Evolutionary conservation across 371 early-diverging fungal genomes (phyloP).

Genomic region (Saksenaea oblongispora): DNA sequence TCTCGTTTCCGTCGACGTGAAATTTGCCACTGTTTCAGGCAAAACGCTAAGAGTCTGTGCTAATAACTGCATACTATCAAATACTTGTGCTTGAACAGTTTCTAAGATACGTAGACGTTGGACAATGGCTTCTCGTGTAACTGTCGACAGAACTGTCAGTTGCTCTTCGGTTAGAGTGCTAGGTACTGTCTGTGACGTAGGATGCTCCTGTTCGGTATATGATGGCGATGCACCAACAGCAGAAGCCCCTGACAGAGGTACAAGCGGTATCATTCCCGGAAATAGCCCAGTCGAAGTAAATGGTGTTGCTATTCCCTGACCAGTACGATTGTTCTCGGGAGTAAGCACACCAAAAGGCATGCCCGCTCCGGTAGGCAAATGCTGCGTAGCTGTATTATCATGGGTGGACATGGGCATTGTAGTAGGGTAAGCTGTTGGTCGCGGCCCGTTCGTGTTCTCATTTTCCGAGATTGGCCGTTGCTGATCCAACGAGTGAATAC

Average conservation of each 20-base stretch:
- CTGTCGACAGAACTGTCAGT: conserved; percentile 51
- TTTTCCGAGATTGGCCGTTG: background rate
- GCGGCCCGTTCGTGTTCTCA: background rate
- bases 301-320: background rate
- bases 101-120: conserved; percentile 60
- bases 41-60: conserved; percentile 54
- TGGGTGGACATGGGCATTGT: background rate
- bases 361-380: background rate
- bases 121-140: conserved; percentile 59
- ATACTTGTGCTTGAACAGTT: conserved; percentile 64
- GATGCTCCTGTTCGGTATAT: conserved; percentile 1
- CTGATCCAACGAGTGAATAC: background rate
- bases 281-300: background rate
- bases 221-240: conserved; percentile 10
- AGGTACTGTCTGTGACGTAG: conserved; percentile 29
- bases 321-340: background rate
- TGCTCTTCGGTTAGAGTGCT: conserved; percentile 59
- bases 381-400: background rate
- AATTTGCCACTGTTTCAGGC: conserved; percentile 23
- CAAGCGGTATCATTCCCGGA: conserved; percentile 38
- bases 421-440: background rate
- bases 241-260: conserved; percentile 25
- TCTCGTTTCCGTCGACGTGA: background rate
- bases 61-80: conserved; percentile 59
- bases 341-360: background rate